Evolutionary conservation across 805 yeast genomes (phyloP).

Genomic region (Schwanniomyces sp.): DNA sequence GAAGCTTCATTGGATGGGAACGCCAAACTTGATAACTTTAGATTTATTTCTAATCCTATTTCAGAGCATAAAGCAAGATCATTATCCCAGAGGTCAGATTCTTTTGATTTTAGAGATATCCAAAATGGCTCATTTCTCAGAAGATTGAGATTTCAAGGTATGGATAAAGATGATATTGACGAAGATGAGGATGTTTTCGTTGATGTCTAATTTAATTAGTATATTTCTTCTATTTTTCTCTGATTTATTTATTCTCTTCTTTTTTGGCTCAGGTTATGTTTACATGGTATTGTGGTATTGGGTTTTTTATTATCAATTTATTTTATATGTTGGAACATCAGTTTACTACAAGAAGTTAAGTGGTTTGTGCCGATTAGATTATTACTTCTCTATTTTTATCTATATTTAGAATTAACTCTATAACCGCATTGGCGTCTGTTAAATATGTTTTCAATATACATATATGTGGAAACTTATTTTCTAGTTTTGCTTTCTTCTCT

Average conservation of each 20-base stretch:
- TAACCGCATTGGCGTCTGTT: not conserved
- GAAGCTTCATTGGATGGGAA: conserved; percentile 4
- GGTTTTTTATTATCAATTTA: not conserved
- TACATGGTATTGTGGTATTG: conserved; percentile 1
- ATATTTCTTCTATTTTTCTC: not conserved
- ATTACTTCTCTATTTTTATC: not conserved
- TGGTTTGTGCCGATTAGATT: not conserved
- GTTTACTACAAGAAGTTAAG: not conserved
- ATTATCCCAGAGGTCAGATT: conserved; percentile 3
- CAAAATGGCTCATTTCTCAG: conserved; percentile 9
- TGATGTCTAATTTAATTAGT: conserved; percentile 13
- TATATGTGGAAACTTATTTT: not conserved
- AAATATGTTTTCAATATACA: not conserved
- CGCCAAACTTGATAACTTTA: conserved; percentile 11
- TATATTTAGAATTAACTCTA: not conserved
- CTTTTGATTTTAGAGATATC: conserved; percentile 9
- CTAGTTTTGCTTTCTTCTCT: not conserved
- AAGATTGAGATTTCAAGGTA: conserved; percentile 16
- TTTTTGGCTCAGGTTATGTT: not conserved
- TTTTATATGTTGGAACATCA: not conserved
- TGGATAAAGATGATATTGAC: conserved; percentile 17
- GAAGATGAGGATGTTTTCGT: conserved; percentile 21
- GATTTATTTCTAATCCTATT: conserved; percentile 8
- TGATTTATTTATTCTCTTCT: not conserved
- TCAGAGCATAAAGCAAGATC: not conserved